Conservation (phyloP, 2,329 filamentous ascomycete species). For the Fusarium temperatum region DNA sequence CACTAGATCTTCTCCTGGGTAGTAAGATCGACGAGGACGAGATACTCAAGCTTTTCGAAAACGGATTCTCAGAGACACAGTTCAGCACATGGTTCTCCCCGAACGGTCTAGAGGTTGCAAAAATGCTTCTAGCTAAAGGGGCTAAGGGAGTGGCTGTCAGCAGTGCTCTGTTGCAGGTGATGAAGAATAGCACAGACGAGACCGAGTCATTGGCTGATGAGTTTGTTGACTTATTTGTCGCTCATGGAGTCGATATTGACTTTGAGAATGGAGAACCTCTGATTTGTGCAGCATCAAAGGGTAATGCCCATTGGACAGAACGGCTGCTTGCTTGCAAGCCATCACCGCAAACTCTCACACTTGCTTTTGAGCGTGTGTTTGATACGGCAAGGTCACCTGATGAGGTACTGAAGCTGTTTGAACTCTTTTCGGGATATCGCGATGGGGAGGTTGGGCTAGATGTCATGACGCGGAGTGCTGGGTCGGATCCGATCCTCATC, state of each 20-base stretch:
- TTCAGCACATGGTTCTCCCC: conserved; percentile 57
- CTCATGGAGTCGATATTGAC: conserved; percentile 57
- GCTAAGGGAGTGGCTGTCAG: conserved; percentile 57
- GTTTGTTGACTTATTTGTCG: conserved; percentile 55
- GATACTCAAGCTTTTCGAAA: conserved; percentile 55
- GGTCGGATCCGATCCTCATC: conserved; percentile 59
- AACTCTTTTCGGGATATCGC: conserved; percentile 60
- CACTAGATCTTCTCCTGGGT: conserved; percentile 55
- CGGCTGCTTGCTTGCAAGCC: conserved; percentile 61
- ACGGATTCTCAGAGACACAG: conserved; percentile 54
- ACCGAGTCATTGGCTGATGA: conserved; percentile 52
- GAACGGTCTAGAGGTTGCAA: conserved; percentile 57
- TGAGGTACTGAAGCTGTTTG: conserved; percentile 59
- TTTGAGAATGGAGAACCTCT: conserved; percentile 63
- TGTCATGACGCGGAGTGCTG: conserved; percentile 55
- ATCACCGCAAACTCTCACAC: conserved; percentile 58
- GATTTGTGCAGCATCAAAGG: conserved; percentile 61
- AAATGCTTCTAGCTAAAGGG: conserved; percentile 59
- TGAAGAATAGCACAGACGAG: conserved; percentile 54
- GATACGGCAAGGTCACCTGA: conserved; percentile 60
- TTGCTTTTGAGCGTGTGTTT: conserved; percentile 66
- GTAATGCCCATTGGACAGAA: conserved; percentile 59
- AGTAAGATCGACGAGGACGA: conserved; percentile 53
- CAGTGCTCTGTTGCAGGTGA: conserved; percentile 55
- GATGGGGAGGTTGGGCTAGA: conserved; percentile 60